Percentiles rank a stretch among this genome's conserved stretches.
These are phyloP conservation scores for Leptoxyphium fumago DNA, from an alignment of 2,329 filamentous ascomycete genomes.

Conservation along the genomic window DNA sequence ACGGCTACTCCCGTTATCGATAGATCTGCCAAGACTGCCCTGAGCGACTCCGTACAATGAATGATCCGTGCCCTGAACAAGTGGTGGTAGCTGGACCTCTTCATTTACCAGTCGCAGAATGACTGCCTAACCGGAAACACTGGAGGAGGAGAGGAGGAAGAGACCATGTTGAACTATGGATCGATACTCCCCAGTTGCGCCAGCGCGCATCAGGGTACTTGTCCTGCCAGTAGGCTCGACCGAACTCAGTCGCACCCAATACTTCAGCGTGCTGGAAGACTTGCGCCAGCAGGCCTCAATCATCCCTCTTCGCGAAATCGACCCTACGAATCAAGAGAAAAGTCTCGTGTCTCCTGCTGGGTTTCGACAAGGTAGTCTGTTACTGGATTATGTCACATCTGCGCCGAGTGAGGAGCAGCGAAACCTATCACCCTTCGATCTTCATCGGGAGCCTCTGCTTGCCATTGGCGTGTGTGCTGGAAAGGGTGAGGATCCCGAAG, in stretches of 20 bases:
- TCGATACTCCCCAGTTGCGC: constrained; percentile 77
- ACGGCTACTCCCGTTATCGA: no score
- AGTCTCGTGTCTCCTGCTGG: constrained; percentile 58
- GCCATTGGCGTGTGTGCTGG: constrained; percentile 79
- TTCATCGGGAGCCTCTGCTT: constrained; percentile 70
- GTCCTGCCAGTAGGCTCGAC: constrained; percentile 79
- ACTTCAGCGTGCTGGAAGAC: constrained; percentile 62
- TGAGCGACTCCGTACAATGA: no score
- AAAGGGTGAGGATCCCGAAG: constrained; percentile 42
- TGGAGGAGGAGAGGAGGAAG: neutral
- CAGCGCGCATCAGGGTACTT: constrained; percentile 77
- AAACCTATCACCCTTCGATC: constrained; percentile 73
- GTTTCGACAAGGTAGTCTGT: constrained; percentile 70
- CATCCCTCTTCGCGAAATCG: constrained; percentile 21
- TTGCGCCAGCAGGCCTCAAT: constrained; percentile 69
- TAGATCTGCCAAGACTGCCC: no score
- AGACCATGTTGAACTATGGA: constrained; percentile 32
- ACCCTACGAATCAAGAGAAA: constrained; percentile 5
- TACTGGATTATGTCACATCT: constrained; percentile 77
- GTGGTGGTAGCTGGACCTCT: no score
- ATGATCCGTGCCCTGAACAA: no score
- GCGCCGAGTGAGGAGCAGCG: constrained; percentile 66
- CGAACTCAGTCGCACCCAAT: constrained; percentile 51
- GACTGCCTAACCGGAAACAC: no score
- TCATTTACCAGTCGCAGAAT: no score